Percentiles rank a stretch among this genome's conserved stretches.
phyloP scores from a whole-genome alignment of 768 basidiomycete species.

The Sistotremastrum suecicum region DNA sequence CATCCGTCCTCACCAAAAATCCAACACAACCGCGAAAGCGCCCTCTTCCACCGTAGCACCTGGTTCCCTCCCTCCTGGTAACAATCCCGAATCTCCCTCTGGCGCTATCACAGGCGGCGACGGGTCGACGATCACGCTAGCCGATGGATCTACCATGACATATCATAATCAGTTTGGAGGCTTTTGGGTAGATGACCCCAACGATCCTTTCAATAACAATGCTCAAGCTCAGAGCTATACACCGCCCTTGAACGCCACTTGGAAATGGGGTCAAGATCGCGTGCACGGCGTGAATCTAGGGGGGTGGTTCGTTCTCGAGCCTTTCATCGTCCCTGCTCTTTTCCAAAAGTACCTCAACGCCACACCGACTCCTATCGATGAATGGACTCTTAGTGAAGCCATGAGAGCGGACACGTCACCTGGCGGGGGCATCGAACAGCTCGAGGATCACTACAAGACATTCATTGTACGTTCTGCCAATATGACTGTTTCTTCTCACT shows the following conservation, averaged over 20 bases:
- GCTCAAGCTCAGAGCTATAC: conserved; percentile 72
- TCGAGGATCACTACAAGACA: conserved; percentile 68
- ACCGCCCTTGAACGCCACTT: conserved; percentile 60
- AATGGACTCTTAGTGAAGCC: conserved; percentile 50
- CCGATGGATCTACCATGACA: conserved; percentile 57
- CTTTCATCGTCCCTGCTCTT: conserved; percentile 55
- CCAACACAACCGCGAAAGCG: not conserved
- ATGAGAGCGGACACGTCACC: conserved; percentile 49
- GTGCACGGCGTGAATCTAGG: conserved; percentile 58
- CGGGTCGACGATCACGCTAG: conserved; percentile 49
- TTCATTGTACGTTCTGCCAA: conserved; percentile 48
- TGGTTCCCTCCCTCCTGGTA: not conserved
- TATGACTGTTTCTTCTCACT: not conserved
- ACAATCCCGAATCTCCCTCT: conserved; percentile 10
- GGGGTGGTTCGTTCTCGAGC: conserved; percentile 67
- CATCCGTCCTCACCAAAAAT: conserved; percentile 5
- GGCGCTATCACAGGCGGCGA: conserved; percentile 41
- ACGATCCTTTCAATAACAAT: conserved; percentile 61
- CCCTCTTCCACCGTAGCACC: not conserved
- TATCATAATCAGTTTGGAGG: conserved; percentile 72
- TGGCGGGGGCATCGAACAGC: conserved; percentile 45
- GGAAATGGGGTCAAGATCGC: conserved; percentile 52
- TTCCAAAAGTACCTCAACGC: conserved; percentile 41
- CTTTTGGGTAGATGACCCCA: conserved; percentile 52
- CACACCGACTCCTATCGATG: conserved; percentile 31